phyloP scores from a whole-genome alignment of 148 eudicot genomes.

The Chenopodium berlandieri region DNA sequence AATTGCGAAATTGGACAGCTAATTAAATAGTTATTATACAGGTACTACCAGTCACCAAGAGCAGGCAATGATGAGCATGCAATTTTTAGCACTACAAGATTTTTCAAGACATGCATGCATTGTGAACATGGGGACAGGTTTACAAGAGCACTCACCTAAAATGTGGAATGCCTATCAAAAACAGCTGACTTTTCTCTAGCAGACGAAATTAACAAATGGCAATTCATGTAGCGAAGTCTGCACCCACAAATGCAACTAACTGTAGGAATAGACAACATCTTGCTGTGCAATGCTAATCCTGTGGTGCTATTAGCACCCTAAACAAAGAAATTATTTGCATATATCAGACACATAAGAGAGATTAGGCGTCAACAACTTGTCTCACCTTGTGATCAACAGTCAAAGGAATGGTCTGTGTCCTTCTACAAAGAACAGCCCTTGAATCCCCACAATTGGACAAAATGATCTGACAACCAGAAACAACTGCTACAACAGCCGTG shows the following conservation, averaged over 20 bases:
- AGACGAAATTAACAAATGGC: neutral
- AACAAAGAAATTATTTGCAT: neutral
- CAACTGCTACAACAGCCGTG: slow-evolving; percentile 72
- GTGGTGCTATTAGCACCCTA: neutral
- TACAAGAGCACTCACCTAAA: neutral
- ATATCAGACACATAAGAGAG: neutral
- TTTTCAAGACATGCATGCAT: neutral
- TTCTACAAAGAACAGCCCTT: slow-evolving; percentile 70
- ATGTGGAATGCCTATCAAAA: neutral
- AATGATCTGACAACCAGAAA: slow-evolving; percentile 78
- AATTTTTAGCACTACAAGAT: neutral
- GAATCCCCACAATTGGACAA: slow-evolving; percentile 84
- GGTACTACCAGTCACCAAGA: neutral
- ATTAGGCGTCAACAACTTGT: slow-evolving; percentile 6
- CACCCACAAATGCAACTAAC: slow-evolving; percentile 11
- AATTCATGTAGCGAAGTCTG: neutral
- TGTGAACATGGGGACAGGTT: neutral
- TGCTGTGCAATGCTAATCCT: slow-evolving; percentile 5
- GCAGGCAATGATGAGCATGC: neutral
- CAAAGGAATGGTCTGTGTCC: slow-evolving; percentile 62
- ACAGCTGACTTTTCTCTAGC: neutral
- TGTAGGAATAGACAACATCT: neutral
- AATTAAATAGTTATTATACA: neutral
- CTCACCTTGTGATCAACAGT: slow-evolving; percentile 80
- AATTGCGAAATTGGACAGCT: neutral